Conservation (phyloP, 306 rosid species). For the Myrica gale region DNA sequence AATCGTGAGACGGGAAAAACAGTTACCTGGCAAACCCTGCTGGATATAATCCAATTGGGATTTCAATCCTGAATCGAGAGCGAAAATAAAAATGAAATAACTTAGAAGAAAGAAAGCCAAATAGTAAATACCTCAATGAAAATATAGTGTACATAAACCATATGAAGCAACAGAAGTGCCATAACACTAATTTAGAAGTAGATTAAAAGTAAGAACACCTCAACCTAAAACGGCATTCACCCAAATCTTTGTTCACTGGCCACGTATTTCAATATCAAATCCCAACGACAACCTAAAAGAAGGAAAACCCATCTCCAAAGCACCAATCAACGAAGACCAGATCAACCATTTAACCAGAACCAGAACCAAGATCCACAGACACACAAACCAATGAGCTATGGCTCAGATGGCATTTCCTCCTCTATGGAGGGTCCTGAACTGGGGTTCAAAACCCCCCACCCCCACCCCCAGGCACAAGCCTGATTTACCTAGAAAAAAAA, state of each 20-base stretch:
- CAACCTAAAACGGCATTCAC: constrained; percentile 23
- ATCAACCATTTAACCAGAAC: constrained; percentile 41
- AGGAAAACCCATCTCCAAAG: constrained; percentile 35
- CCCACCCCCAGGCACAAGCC: too few species aligned
- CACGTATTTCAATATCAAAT: constrained; percentile 27
- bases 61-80: constrained; percentile 65
- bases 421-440: too few species aligned
- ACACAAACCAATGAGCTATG: too few species aligned
- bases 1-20: constrained; percentile 9
- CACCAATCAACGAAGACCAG: constrained; percentile 26
- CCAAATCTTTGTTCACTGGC: constrained; percentile 6
- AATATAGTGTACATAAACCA: constrained; percentile 5
- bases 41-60: constrained; percentile 86
- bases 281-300: constrained; percentile 26
- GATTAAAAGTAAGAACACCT: constrained; percentile 9
- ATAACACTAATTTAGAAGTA: neutral
- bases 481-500: too few species aligned
- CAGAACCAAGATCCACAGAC: constrained; percentile 9
- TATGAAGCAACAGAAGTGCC: neutral
- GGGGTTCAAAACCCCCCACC: too few species aligned
- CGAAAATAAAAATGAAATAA: constrained; percentile 11
- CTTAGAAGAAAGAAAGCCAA: constrained; percentile 15
- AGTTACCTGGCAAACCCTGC: constrained; percentile 87
- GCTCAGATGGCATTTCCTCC: too few species aligned
- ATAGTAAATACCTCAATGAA: neutral